Evolutionary conservation across 257 asterid species (phyloP).

Genomic region (Jaltomata sinuosa): DNA sequence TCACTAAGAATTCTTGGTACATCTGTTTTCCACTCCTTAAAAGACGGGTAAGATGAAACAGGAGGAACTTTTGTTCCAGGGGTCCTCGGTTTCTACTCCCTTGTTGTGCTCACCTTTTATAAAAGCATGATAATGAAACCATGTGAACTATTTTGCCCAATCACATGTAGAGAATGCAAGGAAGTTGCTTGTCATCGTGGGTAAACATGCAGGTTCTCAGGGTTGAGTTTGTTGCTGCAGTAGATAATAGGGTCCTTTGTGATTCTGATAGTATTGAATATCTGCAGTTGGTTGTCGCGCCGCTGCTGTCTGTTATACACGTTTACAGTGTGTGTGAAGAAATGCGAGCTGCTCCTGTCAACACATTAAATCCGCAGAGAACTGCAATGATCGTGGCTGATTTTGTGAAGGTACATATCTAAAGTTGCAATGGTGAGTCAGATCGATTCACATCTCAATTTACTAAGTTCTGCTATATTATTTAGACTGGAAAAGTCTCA

Average conservation of each 20-base stretch:
- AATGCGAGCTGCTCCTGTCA: slow-evolving; percentile 92
- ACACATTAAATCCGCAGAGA: slow-evolving; percentile 93
- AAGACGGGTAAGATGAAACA: background rate
- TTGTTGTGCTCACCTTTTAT: background rate
- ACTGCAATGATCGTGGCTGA: slow-evolving; percentile 86
- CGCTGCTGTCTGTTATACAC: slow-evolving; percentile 64
- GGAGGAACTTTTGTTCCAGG: background rate
- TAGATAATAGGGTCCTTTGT: background rate
- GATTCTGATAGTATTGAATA: background rate
- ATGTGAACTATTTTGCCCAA: background rate
- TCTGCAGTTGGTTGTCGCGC: slow-evolving; percentile 76
- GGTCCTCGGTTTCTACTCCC: background rate
- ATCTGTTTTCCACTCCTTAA: background rate
- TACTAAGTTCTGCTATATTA: background rate
- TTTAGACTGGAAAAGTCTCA: slow-evolving; percentile 62
- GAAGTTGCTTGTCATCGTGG: background rate
- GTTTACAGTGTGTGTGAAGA: slow-evolving; percentile 75
- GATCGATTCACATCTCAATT: background rate
- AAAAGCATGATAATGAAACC: background rate
- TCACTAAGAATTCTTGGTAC: background rate
- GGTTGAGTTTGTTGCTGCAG: background rate
- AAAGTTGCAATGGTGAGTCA: background rate
- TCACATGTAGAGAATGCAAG: background rate
- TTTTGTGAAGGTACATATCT: slow-evolving; percentile 56
- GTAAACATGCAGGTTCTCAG: background rate